Base-by-base conservation (phyloP, 768 basidiomycete genomes). In the Mrakia gelida region DNA sequence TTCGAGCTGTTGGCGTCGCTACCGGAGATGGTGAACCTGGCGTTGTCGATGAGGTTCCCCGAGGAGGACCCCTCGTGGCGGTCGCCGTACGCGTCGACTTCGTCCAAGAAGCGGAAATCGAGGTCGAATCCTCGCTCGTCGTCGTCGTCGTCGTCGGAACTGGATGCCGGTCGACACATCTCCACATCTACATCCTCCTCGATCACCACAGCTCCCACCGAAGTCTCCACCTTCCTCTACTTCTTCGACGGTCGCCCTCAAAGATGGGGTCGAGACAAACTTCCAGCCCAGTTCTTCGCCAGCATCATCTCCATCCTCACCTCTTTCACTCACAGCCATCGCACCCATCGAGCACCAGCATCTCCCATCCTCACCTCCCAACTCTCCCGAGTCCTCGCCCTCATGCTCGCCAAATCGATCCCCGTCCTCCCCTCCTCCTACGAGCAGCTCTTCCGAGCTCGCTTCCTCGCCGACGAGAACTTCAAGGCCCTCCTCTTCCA, bases 391-490 rank as follows among this genome's bases (percentile, higher is more conserved):
- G 59, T 74, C 21, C 73, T 74, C 32, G 30, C 56, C 73, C 28
- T n/a, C 59, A 75, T 75, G 74, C 41, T 28, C 45, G 63, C 62
- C 16, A 62, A 30, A 10, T 43, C 62, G n/a, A 67, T 75, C 63
- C n/a, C 43, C 16, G 43, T 75, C 30, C 28, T 23, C 26, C 61
- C 45, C 2, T 3, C 13, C 16, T 10, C 63, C 18, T 41, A 65
- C 62, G 63, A 52, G 15, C 30, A 15, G 28, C 28, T 75, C 38
- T 65, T 45, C 26, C 74, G 43, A 15, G 30, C 45, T 7, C 56
- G n/a, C 5, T 67, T 65, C 21, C 26, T 67, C 5, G 23, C 43
- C 26, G 49, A 63, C 43, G 45, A 49, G 1, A 32, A 41, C 16
- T n/a, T 75, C 54, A 45, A 65, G 34, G 45, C 45, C 30, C n/a